These are phyloP conservation scores for Flaveria bidentis DNA, from an alignment of 129 eudicot genomes.

Conservation along the genomic window DNA sequence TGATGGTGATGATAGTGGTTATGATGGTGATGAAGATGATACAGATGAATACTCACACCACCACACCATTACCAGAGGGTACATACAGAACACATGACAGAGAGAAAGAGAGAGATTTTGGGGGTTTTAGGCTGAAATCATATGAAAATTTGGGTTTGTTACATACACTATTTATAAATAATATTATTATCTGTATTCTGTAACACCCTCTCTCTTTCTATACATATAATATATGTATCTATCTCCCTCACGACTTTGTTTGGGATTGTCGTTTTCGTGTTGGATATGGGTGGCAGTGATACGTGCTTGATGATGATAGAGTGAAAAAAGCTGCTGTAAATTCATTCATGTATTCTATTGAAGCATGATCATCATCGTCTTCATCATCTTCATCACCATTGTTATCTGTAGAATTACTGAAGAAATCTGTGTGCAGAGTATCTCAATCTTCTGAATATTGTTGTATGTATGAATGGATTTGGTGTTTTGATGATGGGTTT, in stretches of 20 bases:
- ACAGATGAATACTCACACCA: slow-evolving; percentile 14
- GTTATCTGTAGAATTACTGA: not conserved
- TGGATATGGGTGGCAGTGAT: slow-evolving; percentile 12
- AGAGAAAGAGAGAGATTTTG: slow-evolving; percentile 16
- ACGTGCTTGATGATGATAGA: slow-evolving; percentile 1
- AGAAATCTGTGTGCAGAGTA: not conserved
- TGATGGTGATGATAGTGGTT: not conserved
- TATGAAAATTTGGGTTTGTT: slow-evolving; percentile 25
- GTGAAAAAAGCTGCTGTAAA: not conserved
- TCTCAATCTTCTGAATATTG: not conserved
- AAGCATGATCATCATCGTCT: no score
- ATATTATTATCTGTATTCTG: no score
- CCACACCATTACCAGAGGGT: slow-evolving; percentile 29
- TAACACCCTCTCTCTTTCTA: not conserved
- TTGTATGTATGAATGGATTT: not conserved
- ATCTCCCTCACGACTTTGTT: not conserved
- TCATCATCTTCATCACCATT: not conserved
- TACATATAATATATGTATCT: not conserved
- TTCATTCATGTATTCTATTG: not conserved
- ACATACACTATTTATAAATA: slow-evolving; percentile 26
- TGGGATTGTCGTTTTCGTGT: slow-evolving; percentile 15
- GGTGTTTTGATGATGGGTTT: not conserved
- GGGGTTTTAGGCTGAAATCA: slow-evolving; percentile 9
- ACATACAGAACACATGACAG: slow-evolving; percentile 34
- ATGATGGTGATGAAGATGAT: not conserved